These are phyloP conservation scores for Lunasporangiospora selenospora DNA, from an alignment of 192 early-diverging fungal genomes.

Conservation along the genomic window DNA sequence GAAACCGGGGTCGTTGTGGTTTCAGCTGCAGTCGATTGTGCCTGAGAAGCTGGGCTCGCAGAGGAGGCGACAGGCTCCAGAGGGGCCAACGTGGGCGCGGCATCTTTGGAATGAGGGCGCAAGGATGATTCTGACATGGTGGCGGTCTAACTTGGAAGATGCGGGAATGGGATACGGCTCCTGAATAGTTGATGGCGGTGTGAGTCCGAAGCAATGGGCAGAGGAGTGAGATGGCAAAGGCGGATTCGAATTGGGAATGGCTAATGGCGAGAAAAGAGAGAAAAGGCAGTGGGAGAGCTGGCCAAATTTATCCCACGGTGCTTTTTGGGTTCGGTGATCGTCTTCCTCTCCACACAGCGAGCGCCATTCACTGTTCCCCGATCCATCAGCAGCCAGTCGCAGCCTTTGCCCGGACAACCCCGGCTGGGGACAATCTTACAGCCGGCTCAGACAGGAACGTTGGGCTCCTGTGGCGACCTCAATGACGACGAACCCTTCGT, in stretches of 20 bases:
- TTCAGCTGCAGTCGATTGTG: neutral
- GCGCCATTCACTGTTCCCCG: too few species aligned
- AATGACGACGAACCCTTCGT: too few species aligned
- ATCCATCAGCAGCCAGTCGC: too few species aligned
- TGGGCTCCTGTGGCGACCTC: too few species aligned
- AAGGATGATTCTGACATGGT: neutral
- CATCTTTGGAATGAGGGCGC: neutral
- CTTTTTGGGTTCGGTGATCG: too few species aligned
- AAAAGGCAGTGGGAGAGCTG: too few species aligned
- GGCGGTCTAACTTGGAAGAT: neutral
- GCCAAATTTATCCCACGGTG: too few species aligned
- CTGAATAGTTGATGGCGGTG: too few species aligned
- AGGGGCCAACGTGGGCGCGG: neutral
- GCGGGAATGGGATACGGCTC: neutral
- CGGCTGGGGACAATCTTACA: too few species aligned
- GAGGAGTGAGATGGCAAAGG: neutral
- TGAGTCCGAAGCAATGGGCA: conserved; percentile 1
- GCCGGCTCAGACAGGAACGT: too few species aligned
- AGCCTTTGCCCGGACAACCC: too few species aligned
- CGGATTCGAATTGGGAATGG: neutral
- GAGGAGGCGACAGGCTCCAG: neutral
- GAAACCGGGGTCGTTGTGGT: neutral
- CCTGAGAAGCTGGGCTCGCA: neutral
- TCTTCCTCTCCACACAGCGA: too few species aligned
- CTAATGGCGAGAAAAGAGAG: neutral